These are phyloP conservation scores for Aureobasidium sp. DNA, from an alignment of 2,329 filamentous ascomycete genomes.

Conservation along the genomic window DNA sequence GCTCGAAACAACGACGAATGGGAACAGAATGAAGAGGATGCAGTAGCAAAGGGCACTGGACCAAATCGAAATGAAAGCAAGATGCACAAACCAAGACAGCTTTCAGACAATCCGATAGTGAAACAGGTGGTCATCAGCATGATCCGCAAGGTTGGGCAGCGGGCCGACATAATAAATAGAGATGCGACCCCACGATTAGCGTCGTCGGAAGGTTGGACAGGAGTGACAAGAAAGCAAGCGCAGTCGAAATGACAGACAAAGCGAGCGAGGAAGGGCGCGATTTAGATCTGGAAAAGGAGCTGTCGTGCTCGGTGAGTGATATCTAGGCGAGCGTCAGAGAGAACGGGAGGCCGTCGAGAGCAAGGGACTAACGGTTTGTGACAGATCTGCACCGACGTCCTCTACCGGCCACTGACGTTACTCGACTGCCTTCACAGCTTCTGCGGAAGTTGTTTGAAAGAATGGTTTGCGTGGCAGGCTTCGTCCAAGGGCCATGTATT, in stretches of 20 bases:
- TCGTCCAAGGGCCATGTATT: slow-evolving; percentile 52
- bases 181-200: slow-evolving; percentile 5
- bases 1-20: neutral
- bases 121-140: neutral
- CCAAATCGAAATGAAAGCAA: neutral
- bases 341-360: neutral
- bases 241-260: neutral
- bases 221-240: neutral
- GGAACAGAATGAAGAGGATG: neutral
- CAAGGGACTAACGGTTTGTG: neutral
- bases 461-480: slow-evolving; percentile 86
- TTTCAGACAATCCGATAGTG: neutral
- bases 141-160: slow-evolving; percentile 4
- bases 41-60: too few species aligned
- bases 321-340: neutral
- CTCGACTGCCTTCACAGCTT: slow-evolving; percentile 55
- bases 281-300: slow-evolving; percentile 78
- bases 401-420: slow-evolving; percentile 31
- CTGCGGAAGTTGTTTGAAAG: slow-evolving; percentile 88
- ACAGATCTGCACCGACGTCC: slow-evolving; percentile 85
- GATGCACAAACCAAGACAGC: neutral
- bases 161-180: slow-evolving; percentile 2
- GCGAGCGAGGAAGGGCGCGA: slow-evolving; percentile 25
- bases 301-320: slow-evolving; percentile 80
- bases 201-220: neutral